phyloP scores from a whole-genome alignment of 148 eudicot species.

The Nepenthes mirabilis region DNA sequence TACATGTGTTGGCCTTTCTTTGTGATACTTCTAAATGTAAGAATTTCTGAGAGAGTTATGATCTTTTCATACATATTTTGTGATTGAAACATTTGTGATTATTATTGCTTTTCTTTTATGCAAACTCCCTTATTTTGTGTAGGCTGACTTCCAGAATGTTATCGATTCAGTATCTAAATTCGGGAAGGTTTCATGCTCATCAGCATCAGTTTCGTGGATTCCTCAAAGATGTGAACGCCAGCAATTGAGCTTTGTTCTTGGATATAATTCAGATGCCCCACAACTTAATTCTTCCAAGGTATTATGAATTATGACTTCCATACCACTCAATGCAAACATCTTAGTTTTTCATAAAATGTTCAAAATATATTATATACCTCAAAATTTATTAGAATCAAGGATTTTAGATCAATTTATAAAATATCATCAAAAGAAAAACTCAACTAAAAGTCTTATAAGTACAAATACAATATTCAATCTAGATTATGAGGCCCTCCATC shows the following conservation, averaged over 20 bases:
- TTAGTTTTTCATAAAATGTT: too few species aligned
- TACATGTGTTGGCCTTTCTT: not conserved
- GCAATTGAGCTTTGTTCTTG: constrained; percentile 80
- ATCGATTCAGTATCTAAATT: constrained; percentile 67
- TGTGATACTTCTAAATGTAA: not conserved
- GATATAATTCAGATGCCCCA: constrained; percentile 59
- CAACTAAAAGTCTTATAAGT: too few species aligned
- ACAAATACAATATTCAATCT: too few species aligned
- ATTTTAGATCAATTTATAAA: too few species aligned
- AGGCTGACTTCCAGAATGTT: constrained; percentile 95
- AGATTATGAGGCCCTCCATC: too few species aligned
- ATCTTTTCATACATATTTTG: not conserved
- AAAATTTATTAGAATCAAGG: too few species aligned
- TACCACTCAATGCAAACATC: too few species aligned
- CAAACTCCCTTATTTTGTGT: constrained; percentile 6
- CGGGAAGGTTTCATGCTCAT: constrained; percentile 51
- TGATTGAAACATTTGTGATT: not conserved
- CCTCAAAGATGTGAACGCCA: constrained; percentile 60
- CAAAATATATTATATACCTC: constrained; percentile 19
- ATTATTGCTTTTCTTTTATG: not conserved
- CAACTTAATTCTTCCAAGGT: constrained; percentile 82
- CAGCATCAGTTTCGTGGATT: constrained; percentile 86
- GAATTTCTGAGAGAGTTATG: constrained; percentile 1
- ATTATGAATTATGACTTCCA: not conserved
- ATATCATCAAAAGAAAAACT: too few species aligned